Conservation (phyloP, 306 rosid species). For the Rosa persica region DNA sequence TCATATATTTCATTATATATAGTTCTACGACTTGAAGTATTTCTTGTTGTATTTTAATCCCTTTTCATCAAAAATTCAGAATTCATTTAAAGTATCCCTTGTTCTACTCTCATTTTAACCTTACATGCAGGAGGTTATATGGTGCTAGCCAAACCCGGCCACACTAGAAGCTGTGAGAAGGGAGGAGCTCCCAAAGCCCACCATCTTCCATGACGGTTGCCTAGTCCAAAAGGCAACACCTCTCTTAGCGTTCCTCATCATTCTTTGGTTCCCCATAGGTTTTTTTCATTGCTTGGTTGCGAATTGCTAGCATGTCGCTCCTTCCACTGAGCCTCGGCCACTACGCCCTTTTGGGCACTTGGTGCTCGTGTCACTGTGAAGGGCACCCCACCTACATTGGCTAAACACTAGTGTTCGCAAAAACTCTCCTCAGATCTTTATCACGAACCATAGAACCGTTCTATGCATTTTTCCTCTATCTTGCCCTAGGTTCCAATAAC, state of each 20-base stretch:
- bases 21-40: too few species aligned
- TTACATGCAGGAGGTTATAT: slow-evolving; percentile 56
- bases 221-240: slow-evolving; percentile 71
- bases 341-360: slow-evolving; percentile 61
- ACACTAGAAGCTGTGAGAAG: slow-evolving; percentile 40
- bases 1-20: too few species aligned
- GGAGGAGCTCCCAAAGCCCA: slow-evolving; percentile 69
- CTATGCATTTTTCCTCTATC: slow-evolving; percentile 79
- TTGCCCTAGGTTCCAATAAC: slow-evolving; percentile 74
- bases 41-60: too few species aligned
- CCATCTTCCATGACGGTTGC: slow-evolving; percentile 80
- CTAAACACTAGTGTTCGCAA: slow-evolving; percentile 42
- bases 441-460: slow-evolving; percentile 28
- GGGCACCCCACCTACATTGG: slow-evolving; percentile 61
- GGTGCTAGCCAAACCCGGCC: slow-evolving; percentile 44
- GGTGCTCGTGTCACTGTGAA: slow-evolving; percentile 62
- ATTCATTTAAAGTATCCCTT: too few species aligned
- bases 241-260: slow-evolving; percentile 41
- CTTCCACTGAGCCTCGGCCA: slow-evolving; percentile 69
- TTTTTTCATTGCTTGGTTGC: slow-evolving; percentile 59
- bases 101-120: too few species aligned
- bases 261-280: slow-evolving; percentile 75
- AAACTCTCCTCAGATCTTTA: slow-evolving; percentile 22
- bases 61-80: too few species aligned
- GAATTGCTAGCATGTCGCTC: slow-evolving; percentile 43